These are phyloP conservation scores for Zizania palustris DNA, from an alignment of 202 grass and related monocot species.

Conservation along the genomic window DNA sequence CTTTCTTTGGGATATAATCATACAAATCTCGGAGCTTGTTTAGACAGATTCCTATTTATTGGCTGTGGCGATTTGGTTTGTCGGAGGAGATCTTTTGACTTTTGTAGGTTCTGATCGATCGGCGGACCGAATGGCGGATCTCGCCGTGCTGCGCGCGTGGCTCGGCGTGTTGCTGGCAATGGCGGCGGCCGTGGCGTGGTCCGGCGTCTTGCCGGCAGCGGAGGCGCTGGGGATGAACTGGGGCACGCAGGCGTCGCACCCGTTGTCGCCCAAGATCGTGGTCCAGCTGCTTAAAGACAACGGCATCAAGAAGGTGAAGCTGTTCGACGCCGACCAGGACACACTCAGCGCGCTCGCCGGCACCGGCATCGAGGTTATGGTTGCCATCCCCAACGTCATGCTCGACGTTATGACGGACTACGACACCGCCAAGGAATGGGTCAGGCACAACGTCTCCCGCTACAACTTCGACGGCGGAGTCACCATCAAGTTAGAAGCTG, in stretches of 20 bases:
- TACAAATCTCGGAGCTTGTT: background rate
- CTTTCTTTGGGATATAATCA: background rate
- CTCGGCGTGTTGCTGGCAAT: background rate
- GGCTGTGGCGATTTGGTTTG: background rate
- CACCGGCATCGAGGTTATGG: slow-evolving; percentile 66
- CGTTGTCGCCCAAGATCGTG: slow-evolving; percentile 41
- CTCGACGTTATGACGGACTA: slow-evolving; percentile 48
- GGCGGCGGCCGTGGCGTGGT: background rate
- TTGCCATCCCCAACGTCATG: slow-evolving; percentile 54
- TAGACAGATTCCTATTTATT: background rate
- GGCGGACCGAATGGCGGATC: background rate
- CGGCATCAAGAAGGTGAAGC: slow-evolving; percentile 60
- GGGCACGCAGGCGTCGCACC: slow-evolving; percentile 62
- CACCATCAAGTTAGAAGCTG: slow-evolving; percentile 50
- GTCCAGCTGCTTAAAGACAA: slow-evolving; percentile 60
- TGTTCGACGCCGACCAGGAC: slow-evolving; percentile 57
- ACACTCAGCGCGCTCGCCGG: slow-evolving; percentile 52
- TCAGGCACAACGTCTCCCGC: slow-evolving; percentile 59
- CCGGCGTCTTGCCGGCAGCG: background rate
- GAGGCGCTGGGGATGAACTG: slow-evolving; percentile 69
- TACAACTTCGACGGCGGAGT: slow-evolving; percentile 53
- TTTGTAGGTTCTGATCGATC: background rate
- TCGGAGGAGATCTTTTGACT: slow-evolving; percentile 6
- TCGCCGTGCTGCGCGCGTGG: background rate
- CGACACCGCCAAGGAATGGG: slow-evolving; percentile 49